These are phyloP conservation scores for Talaromyces sp. DNA, from an alignment of 2,329 filamentous ascomycete species.

Conservation along the genomic window DNA sequence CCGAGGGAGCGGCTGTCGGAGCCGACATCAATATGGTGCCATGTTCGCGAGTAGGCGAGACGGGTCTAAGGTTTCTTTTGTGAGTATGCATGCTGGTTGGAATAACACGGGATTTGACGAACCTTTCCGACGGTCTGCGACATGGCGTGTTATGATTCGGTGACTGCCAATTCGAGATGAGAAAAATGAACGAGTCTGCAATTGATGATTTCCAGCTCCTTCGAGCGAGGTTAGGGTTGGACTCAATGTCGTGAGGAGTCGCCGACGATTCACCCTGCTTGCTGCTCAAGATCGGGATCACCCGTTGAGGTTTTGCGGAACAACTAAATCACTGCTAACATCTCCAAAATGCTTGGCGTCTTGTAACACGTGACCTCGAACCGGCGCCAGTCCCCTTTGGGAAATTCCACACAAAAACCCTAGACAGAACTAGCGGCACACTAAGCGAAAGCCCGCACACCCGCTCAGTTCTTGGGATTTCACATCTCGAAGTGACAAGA, in stretches of 20 bases:
- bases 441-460: slow-evolving; percentile 41
- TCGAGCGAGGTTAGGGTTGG: neutral
- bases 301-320: neutral
- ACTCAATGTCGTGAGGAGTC: neutral
- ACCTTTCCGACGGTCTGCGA: slow-evolving; percentile 44
- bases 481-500: slow-evolving; percentile 23
- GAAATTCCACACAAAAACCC: slow-evolving; percentile 19
- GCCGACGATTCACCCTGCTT: neutral
- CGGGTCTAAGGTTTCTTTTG: slow-evolving; percentile 60
- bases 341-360: slow-evolving; percentile 6
- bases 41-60: slow-evolving; percentile 91
- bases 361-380: neutral
- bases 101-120: slow-evolving; percentile 3
- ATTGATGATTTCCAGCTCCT: neutral
- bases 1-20: slow-evolving; percentile 73
- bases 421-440: slow-evolving; percentile 22
- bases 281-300: neutral
- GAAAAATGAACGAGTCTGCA: neutral
- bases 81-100: neutral
- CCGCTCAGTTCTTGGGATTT: slow-evolving; percentile 17
- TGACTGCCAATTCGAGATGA: neutral
- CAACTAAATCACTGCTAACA: neutral
- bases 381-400: neutral
- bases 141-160: slow-evolving; percentile 22
- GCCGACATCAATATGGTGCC: slow-evolving; percentile 81